Evolutionary conservation across 2,329 filamentous ascomycete genomes (phyloP).

Genomic region (Diatrype stigma): DNA sequence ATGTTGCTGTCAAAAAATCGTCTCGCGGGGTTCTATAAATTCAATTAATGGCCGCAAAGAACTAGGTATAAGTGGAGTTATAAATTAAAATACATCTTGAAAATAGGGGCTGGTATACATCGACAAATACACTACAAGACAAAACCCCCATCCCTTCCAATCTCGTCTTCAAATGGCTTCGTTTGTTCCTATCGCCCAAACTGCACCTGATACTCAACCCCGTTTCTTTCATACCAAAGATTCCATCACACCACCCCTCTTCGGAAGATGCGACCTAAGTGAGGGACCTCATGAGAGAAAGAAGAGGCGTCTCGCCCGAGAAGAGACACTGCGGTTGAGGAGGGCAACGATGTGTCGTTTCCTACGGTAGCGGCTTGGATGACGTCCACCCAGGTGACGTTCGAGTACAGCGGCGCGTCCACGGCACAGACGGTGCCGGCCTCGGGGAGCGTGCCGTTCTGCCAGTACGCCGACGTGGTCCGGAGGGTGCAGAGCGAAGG

Average conservation of each 20-base stretch:
- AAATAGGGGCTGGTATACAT: too few species aligned
- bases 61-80: too few species aligned
- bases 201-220: too few species aligned
- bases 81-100: too few species aligned
- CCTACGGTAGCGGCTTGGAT: slow-evolving; percentile 8
- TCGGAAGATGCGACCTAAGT: background rate
- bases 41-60: too few species aligned
- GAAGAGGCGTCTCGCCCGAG: too few species aligned
- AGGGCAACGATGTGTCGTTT: slow-evolving; percentile 3
- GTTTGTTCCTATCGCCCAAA: too few species aligned
- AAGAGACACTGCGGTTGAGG: slow-evolving; percentile 4
- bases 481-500: slow-evolving; percentile 29
- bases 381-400: slow-evolving; percentile 9
- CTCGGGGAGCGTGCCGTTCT: slow-evolving; percentile 29
- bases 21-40: too few species aligned
- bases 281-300: background rate
- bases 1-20: too few species aligned
- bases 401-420: slow-evolving; percentile 8
- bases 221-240: background rate
- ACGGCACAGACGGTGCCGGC: slow-evolving; percentile 27
- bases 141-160: too few species aligned
- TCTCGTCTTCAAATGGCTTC: too few species aligned
- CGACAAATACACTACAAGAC: too few species aligned
- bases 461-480: slow-evolving; percentile 28
- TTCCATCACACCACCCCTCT: background rate